Percentiles rank a stretch among this genome's conserved stretches.
Conservation (phyloP, 163 green algal genomes). For the Scenedesmus sp. region DNA sequence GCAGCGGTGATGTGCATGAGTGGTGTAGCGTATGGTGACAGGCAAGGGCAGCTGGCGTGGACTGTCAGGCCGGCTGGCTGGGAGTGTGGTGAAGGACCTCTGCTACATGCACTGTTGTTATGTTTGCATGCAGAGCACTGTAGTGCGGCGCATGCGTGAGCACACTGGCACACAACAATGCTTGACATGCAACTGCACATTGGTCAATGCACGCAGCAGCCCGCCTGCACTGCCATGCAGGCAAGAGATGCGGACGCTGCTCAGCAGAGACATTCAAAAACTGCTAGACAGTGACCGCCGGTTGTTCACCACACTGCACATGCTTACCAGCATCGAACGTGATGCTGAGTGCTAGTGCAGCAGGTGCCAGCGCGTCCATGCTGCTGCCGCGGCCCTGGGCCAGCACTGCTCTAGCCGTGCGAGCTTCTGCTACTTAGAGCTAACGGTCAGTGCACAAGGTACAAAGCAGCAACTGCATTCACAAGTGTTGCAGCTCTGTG, state of each 20-base stretch:
- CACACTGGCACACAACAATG: background rate
- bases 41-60: no score
- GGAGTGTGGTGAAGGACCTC: no score
- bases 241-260: background rate
- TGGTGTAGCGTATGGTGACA: no score
- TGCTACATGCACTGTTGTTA: no score
- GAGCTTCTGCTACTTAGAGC: background rate
- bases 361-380: slow-evolving; percentile 32
- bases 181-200: background rate
- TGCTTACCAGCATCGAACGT: slow-evolving; percentile 12
- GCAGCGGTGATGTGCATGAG: no score
- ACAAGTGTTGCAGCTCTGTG: background rate
- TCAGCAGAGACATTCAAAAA: background rate
- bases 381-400: background rate
- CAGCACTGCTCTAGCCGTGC: background rate
- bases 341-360: slow-evolving; percentile 15
- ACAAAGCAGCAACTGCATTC: background rate
- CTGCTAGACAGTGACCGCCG: background rate
- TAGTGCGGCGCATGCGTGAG: no score
- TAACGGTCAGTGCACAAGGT: background rate
- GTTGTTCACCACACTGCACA: no score
- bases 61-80: no score
- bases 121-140: no score
- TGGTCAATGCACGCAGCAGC: background rate
- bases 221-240: background rate